Base-by-base conservation (phyloP, 768 basidiomycete species). In the Suillus spraguei region DNA sequence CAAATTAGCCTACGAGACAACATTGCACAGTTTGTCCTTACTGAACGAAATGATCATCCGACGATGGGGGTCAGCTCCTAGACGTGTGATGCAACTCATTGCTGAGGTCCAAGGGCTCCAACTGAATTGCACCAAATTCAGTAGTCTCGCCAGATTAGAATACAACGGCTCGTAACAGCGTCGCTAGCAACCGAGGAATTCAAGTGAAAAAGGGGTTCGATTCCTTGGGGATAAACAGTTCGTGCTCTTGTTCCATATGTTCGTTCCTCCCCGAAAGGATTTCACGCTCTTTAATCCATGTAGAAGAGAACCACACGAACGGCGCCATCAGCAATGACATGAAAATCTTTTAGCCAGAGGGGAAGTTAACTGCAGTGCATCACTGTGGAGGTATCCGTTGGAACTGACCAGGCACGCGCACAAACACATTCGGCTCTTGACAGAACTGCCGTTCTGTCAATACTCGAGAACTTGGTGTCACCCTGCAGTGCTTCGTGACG, bases 401-500 rank as follows among this genome's bases (percentile, higher is more conserved):
- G 33, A n/a, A n/a, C 20, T 13, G 35, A 35, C 33, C 10, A 53
- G 32, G 33, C 52, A 35, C 33, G 32, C 5, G 6, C 20, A n/a
- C 52, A 20, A 33, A 20, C 20, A 33, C 20, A 7, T n/a, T 35
- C 32, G 52, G 52, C 32, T 53, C 52, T 35, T 36, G 33, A 33
- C 8, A 20, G 52, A 53, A 53, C 32, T 53, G 20, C 32, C 52
- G n/a, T 53, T 5, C 33, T 53, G 32, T 35, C 33, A 35, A n/a
- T 11, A 35, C 10, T 13, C 52, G 7, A 35, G 52, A 53, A 35
- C 20, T 35, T 35, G 20, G 52, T n/a, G 52, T 53, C 52, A 53
- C 52, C 28, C 52, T n/a, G 52, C 32, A 33, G 20, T 10, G 52
- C 52, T 53, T 53, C 52, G 52, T 33, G 11, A 35, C 52, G 52